A percentile compares a stretch with the other conserved stretches of the same genome.
Conservation (phyloP, 352 stramenopile species). For the Saprolegnia diclina region DNA sequence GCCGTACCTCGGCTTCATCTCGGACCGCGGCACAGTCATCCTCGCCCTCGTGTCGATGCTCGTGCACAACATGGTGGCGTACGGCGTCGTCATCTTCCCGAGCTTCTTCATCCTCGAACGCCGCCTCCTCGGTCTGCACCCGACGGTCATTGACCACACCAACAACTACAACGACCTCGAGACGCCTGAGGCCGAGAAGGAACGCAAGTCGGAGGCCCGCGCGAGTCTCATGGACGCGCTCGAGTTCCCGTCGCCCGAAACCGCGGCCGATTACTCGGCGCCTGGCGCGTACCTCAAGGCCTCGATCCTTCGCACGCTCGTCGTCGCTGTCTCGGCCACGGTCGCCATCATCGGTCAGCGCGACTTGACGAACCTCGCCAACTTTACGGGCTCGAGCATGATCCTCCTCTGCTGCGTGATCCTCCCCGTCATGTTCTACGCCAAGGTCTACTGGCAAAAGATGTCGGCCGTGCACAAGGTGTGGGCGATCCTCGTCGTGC, state of each 20-base stretch:
- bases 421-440: constrained; percentile 32
- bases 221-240: background rate
- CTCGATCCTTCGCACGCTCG: constrained; percentile 4
- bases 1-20: constrained; percentile 40
- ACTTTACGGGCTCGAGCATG: constrained; percentile 31
- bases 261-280: background rate
- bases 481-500: constrained; percentile 16
- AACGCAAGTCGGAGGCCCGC: background rate
- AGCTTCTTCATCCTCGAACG: constrained; percentile 58
- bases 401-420: constrained; percentile 33
- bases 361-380: constrained; percentile 21
- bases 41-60: constrained; percentile 50
- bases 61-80: constrained; percentile 47
- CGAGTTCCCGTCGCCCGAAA: background rate
- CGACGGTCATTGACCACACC: background rate
- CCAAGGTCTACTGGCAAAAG: constrained; percentile 33
- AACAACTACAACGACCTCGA: constrained; percentile 3
- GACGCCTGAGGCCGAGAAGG: background rate
- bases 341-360: constrained; percentile 42
- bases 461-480: constrained; percentile 26
- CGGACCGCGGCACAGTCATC: constrained; percentile 41
- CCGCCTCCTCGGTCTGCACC: constrained; percentile 50
- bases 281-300: constrained; percentile 21
- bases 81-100: constrained; percentile 54
- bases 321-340: constrained; percentile 37